Conservation (phyloP, 176 grass and related monocot species). For the Juncus effusus region DNA sequence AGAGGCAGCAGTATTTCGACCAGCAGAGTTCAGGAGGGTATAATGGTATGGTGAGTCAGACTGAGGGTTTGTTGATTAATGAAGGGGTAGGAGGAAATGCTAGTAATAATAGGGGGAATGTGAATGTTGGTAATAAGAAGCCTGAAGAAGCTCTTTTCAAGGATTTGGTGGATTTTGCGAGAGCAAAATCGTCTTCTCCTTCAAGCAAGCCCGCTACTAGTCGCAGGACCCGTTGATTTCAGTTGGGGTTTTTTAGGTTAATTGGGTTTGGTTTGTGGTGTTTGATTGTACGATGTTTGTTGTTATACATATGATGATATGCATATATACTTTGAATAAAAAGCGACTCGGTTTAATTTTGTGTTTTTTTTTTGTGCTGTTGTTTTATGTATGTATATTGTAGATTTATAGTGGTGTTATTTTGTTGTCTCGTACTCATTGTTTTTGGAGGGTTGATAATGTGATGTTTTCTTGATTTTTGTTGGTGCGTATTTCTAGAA, state of each 20-base stretch:
- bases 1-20: constrained; percentile 85
- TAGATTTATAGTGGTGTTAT: constrained; percentile 11
- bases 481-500: too few relatives aligned
- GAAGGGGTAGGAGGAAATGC: constrained; percentile 20
- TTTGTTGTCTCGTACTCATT: too few relatives aligned
- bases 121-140: constrained; percentile 44
- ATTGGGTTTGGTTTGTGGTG: neutral
- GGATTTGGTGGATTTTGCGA: constrained; percentile 87
- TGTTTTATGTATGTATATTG: constrained; percentile 25
- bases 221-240: constrained; percentile 70
- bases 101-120: constrained; percentile 21
- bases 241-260: constrained; percentile 2
- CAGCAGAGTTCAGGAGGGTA: constrained; percentile 39
- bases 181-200: constrained; percentile 57
- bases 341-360: neutral
- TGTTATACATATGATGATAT: neutral
- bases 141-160: constrained; percentile 87
- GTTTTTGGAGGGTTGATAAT: too few relatives aligned
- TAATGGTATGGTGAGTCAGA: constrained; percentile 38
- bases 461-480: too few relatives aligned
- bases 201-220: constrained; percentile 59
- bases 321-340: constrained; percentile 9
- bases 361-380: constrained; percentile 5
- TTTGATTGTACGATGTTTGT: too few relatives aligned
- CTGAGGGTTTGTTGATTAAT: constrained; percentile 47